Evolutionary conservation across 768 basidiomycete species (phyloP), one percentile per base, ranked within the genome.

Genomic region (Panaeolus papilionaceus): DNA sequence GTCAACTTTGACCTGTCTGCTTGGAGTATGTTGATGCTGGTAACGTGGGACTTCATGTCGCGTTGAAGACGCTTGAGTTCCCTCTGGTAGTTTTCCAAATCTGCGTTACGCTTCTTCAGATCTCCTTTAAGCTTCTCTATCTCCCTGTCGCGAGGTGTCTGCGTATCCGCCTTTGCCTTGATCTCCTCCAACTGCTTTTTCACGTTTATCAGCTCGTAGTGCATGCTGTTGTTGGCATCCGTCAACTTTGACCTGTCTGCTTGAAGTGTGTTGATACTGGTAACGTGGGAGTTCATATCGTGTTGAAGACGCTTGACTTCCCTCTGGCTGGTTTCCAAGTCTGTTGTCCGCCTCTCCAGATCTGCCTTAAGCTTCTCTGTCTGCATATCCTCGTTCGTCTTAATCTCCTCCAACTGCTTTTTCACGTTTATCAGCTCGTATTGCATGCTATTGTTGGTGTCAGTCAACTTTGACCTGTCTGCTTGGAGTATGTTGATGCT

Each of bases 341-440:
- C 38, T 2, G 12, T 8, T 8, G 12, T 4, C 14, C 26, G 14
- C 37, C 3, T 61, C 4, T 42, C n/a, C 38, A 44, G 1, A 2
- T 64, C 44, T 20, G 20, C 9, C 49, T 45, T 28, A 2, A 47
- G 18, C 28, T n/a, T 42, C 3, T 23, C 23, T 3, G 33, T 33
- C 33, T 33, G 33, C 33, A 5, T 33, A 33, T 33, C 33, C 33
- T 3, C 33, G 1, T 33, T 33, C 16, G 62, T 23, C n/a, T 70
- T 73, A 5, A 64, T 54, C 38, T 70, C 66, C 14, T 73, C 71
- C 16, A 71, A 68, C 37, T 67, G 51, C 20, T 45, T 40, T n/a
- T 66, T 62, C 18, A 71, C 58, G 38, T 66, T 64, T 9, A 47
- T 65, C 14, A 73, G 40, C 61, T 73, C 70, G 20, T 69, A 64